Conservation (phyloP, 345 rosid species). For the Populus euphratica region DNA sequence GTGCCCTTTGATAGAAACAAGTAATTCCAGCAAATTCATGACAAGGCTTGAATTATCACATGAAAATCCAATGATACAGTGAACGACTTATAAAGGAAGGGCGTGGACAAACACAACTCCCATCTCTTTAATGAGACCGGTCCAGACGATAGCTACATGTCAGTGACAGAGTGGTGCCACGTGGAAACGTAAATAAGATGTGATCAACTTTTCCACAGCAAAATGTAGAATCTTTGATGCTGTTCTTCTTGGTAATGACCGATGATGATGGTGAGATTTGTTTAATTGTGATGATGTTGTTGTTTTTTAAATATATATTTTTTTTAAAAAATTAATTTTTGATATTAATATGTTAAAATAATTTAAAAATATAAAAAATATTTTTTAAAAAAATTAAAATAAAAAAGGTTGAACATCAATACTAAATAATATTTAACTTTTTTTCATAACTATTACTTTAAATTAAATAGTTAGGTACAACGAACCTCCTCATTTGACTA, state of each 20-base stretch:
- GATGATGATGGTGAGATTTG: neutral
- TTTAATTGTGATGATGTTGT: neutral
- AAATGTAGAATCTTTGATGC: neutral
- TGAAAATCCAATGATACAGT: neutral
- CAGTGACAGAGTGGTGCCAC: neutral
- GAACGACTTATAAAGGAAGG: neutral
- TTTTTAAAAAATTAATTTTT: too few relatives aligned
- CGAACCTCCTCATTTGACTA: neutral
- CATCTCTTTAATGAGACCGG: neutral
- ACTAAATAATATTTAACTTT: too few relatives aligned
- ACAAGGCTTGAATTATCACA: neutral
- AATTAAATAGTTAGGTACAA: neutral
- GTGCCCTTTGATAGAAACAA: too few relatives aligned
- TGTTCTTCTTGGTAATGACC: neutral
- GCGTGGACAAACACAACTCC: neutral
- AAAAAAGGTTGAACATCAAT: too few relatives aligned
- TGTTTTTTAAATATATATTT: too few relatives aligned
- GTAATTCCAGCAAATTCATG: too few relatives aligned
- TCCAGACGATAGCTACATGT: neutral
- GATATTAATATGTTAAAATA: fast-evolving
- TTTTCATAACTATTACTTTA: too few relatives aligned
- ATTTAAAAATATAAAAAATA: too few relatives aligned
- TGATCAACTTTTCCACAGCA: neutral
- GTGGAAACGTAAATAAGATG: neutral
- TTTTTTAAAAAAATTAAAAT: too few relatives aligned